A percentile compares a stretch with the other conserved stretches of the same genome.
These are phyloP conservation scores for Diplocarpon mali DNA, from an alignment of 2,329 filamentous ascomycete species.

Conservation along the genomic window DNA sequence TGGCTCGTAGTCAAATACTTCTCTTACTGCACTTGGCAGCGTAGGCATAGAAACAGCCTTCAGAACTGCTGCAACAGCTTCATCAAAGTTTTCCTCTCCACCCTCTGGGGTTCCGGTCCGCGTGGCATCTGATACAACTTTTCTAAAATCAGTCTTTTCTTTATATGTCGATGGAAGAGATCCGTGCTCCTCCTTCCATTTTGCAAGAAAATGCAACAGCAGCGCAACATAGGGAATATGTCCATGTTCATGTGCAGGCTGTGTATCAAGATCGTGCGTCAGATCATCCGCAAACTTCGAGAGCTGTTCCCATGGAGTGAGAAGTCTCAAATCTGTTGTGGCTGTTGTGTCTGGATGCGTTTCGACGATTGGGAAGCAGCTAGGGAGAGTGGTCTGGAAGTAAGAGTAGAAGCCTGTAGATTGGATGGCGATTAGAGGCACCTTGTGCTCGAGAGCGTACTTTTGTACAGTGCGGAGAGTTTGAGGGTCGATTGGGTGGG, in stretches of 20 bases:
- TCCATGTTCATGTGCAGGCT: constrained; percentile 74
- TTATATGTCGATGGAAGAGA: constrained; percentile 62
- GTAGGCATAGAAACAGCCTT: constrained; percentile 67
- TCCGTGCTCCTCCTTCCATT: constrained; percentile 69
- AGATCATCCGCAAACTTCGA: constrained; percentile 52
- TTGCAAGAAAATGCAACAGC: constrained; percentile 67
- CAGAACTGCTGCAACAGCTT: constrained; percentile 77
- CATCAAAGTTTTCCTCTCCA: constrained; percentile 93
- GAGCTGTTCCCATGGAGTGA: constrained; percentile 80
- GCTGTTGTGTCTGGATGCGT: constrained; percentile 86
- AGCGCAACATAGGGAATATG: constrained; percentile 83
- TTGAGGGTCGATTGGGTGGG: constrained; percentile 44
- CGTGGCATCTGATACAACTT: constrained; percentile 53
- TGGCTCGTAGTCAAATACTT: constrained; percentile 62
- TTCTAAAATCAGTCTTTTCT: constrained; percentile 77
- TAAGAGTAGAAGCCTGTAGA: constrained; percentile 88
- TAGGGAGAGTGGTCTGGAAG: constrained; percentile 67
- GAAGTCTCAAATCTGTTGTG: constrained; percentile 72
- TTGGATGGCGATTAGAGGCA: constrained; percentile 72
- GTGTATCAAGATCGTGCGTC: constrained; percentile 55
- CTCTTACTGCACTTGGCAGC: constrained; percentile 57
- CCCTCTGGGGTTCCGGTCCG: constrained; percentile 69
- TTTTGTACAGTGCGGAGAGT: constrained; percentile 38
- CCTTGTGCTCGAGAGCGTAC: constrained; percentile 43
- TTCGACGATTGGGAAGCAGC: constrained; percentile 85